Base-by-base conservation (phyloP, 1,284 basidiomycete genomes). In the Papiliotrema laurentii region DNA sequence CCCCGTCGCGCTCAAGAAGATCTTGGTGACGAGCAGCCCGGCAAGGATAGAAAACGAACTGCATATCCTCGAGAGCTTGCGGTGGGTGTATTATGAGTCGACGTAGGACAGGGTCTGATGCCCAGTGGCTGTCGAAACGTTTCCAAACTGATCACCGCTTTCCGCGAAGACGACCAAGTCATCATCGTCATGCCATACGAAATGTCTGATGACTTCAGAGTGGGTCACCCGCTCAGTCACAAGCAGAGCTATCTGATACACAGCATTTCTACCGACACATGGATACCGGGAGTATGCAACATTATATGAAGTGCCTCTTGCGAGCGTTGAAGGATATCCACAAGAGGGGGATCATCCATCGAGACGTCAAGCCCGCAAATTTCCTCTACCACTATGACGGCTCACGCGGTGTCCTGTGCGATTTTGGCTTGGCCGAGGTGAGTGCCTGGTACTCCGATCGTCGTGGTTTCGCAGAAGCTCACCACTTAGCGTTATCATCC, bases 341-440 rank as follows among this genome's bases (percentile, higher is more conserved):
- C 68, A 76, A 82, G n/a, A 79, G 89, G 43, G 83, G 81, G 6
- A 87, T 98, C 64, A 88, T 98, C 43, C 94, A 98, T 74, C 89
- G 94, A 31, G 94, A 98, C 72, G 89, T 98, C 63, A 98, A 98
- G 69, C 96, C 94, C 16, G 94, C 94, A 54, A 98, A 98, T 73
- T 98, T 98, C 67, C 80, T 98, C 28, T 98, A 89, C 71, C 89
- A 98, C 71, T 85, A 89, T 27, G 81, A 80, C 38, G 86, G 84
- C 4, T 86, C 87, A 2, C 77, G 84, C 5, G 94, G 96, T 10
- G 89, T 88, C 0, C 76, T 99, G 9, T 94, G 91, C 59, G 94
- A 98, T 72, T 97, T 97, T 73, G 94, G 94, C 21, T 79, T 99
- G 2, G 92, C 92, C 7, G 89, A 89, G 63, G 89, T 91, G 71